A percentile compares a stretch with the other conserved stretches of the same genome.
Conservation (phyloP, 768 basidiomycete genomes). For the Suillus bovinus region DNA sequence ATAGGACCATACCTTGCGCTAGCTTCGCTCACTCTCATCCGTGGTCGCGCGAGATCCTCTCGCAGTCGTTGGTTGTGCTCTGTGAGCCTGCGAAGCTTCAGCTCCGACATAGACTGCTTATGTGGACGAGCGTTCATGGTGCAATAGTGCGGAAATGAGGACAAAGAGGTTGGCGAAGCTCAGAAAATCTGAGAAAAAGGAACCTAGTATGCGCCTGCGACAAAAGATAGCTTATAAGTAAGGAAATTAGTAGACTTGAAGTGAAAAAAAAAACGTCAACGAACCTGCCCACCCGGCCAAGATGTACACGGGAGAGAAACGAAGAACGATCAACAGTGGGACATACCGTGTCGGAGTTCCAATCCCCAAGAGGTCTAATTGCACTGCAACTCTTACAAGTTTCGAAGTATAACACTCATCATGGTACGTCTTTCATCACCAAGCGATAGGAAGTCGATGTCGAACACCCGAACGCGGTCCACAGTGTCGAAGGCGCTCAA, state of each 20-base stretch:
- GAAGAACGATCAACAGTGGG: slow-evolving; percentile 7
- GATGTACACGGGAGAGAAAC: slow-evolving; percentile 11
- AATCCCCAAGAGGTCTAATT: slow-evolving; percentile 1
- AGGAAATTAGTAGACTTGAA: slow-evolving; percentile 17
- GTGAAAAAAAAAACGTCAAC: slow-evolving; percentile 14
- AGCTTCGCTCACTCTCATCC: slow-evolving; percentile 90
- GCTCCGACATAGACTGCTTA: slow-evolving; percentile 97
- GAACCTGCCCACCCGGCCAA: slow-evolving; percentile 11
- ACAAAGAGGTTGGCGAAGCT: slow-evolving; percentile 1
- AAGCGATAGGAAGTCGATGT: neutral
- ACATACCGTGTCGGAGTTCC: slow-evolving; percentile 6
- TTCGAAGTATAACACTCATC: slow-evolving; percentile 9
- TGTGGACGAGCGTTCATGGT: slow-evolving; percentile 75
- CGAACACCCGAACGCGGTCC: slow-evolving; percentile 6
- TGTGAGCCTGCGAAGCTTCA: slow-evolving; percentile 89
- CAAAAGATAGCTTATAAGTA: slow-evolving; percentile 5
- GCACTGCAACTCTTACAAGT: neutral
- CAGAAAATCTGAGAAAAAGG: slow-evolving; percentile 2
- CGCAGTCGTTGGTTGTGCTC: slow-evolving; percentile 92
- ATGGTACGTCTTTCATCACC: slow-evolving; percentile 11
- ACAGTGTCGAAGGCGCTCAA: slow-evolving; percentile 7
- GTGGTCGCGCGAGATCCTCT: slow-evolving; percentile 88
- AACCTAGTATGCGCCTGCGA: slow-evolving; percentile 1
- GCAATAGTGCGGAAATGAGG: slow-evolving; percentile 12
- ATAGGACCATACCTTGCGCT: slow-evolving; percentile 66